Evolutionary conservation across 2,329 filamentous ascomycete genomes (phyloP), one percentile per base, ranked within the genome.

Genomic region (Colletotrichum simmondsii): DNA sequence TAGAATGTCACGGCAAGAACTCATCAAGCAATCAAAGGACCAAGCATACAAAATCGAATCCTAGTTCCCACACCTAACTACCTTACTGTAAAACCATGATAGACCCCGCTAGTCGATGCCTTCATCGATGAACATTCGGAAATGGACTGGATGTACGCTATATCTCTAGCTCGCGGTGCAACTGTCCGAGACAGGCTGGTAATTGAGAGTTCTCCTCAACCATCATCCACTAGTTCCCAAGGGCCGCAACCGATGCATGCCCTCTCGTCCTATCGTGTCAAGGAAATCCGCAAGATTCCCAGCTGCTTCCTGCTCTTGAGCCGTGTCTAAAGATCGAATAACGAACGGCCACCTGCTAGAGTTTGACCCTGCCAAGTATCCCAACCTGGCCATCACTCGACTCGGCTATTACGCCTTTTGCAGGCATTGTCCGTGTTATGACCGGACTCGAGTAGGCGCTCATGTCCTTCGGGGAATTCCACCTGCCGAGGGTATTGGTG

Each of bases 391-490:
- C 69, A 60, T 69, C 65, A 46, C 69, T 71, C 61, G 71, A 71
- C 60, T 72, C 70, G 72, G 72, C 69, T 73, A 69, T 74, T 73
- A 74, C 69, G 61, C 72, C 69, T 69, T 62, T 54, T 26, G 52
- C 70, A 62, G 72, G 53, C 72, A 57, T 74, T 26, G 32, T 72
- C 59, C 56, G 46, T 59, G 37, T 28, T 28, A 30, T 59, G n/a
- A 63, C 30, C 46, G 49, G 71, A 65, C 66, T 71, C 71, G 71
- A 58, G 60, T 61, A 60, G 66, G 54, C 66, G 56, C 64, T 56
- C 73, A 37, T 61, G 46, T 73, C 73, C 71, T 71, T 66, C 73
- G 73, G 73, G 73, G 73, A 74, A 42, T 77, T 77, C 75, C 74
- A 77, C 69, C 70, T 65, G 73, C 73, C 73, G 71, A 75, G 74